These are phyloP conservation scores for Casuarina equisetifolia DNA, from an alignment of 306 rosid genomes.

Conservation along the genomic window DNA sequence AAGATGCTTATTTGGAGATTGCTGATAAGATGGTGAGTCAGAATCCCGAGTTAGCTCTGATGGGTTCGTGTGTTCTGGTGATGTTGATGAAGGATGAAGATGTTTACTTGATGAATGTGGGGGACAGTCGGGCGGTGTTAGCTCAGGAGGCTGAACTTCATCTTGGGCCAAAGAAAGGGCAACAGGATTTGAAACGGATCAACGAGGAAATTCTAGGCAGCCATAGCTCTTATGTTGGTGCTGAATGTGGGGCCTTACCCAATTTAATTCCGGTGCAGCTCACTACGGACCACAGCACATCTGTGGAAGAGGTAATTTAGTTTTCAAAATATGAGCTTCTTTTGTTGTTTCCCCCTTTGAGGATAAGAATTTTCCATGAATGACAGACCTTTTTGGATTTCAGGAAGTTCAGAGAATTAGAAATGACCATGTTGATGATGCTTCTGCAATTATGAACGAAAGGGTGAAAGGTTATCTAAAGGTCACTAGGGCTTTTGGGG, in stretches of 20 bases:
- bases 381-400: background rate
- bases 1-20: constrained; percentile 52
- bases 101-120: constrained; percentile 86
- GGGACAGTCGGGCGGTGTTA: constrained; percentile 73
- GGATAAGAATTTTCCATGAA: background rate
- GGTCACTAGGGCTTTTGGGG: constrained; percentile 89
- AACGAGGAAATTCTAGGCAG: constrained; percentile 32
- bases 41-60: constrained; percentile 75
- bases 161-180: constrained; percentile 12
- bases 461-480: constrained; percentile 78
- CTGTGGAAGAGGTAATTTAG: constrained; percentile 52
- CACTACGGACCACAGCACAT: constrained; percentile 70
- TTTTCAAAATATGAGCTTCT: background rate
- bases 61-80: constrained; percentile 93
- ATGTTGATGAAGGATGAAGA: constrained; percentile 84
- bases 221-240: constrained; percentile 24
- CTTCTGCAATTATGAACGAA: constrained; percentile 54
- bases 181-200: constrained; percentile 26
- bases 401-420: constrained; percentile 74
- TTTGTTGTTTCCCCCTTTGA: background rate
- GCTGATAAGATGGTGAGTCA: constrained; percentile 46
- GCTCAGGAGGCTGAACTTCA: constrained; percentile 42
- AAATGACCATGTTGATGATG: constrained; percentile 71
- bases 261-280: constrained; percentile 54
- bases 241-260: constrained; percentile 18